phyloP scores from a whole-genome alignment of 2,329 filamentous ascomycete genomes.

The Alternaria alternata region DNA sequence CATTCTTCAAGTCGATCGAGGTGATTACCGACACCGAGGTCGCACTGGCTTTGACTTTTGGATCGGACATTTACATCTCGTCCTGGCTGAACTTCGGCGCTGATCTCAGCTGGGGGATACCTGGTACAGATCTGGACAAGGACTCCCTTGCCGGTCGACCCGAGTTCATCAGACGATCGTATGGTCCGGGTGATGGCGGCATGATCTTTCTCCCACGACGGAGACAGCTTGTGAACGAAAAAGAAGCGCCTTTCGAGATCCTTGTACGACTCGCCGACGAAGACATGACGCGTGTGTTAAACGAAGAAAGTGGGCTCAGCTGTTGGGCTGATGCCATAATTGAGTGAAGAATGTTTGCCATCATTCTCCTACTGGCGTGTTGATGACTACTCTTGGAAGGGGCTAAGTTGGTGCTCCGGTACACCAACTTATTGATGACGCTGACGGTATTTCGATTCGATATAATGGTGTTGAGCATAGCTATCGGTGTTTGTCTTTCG shows the following conservation, averaged over 20 bases:
- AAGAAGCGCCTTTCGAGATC: conserved; percentile 47
- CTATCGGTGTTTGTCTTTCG: conserved; percentile 26
- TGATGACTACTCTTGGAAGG: conserved; percentile 11
- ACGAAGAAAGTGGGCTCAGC: conserved; percentile 39
- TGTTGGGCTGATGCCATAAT: conserved; percentile 42
- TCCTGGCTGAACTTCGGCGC: conserved; percentile 48
- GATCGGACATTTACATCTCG: conserved; percentile 47
- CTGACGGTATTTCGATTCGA: conserved; percentile 11
- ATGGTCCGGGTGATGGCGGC: conserved; percentile 42
- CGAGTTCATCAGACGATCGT: conserved; percentile 45
- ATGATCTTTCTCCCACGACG: conserved; percentile 48
- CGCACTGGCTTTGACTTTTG: conserved; percentile 39
- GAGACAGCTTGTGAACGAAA: conserved; percentile 28
- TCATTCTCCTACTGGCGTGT: conserved; percentile 8
- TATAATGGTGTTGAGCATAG: conserved; percentile 24
- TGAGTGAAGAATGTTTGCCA: conserved; percentile 13
- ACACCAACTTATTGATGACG: conserved; percentile 23
- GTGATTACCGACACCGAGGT: conserved; percentile 43
- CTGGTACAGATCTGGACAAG: conserved; percentile 38
- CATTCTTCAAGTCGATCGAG: conserved; percentile 41
- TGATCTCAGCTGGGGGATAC: conserved; percentile 45
- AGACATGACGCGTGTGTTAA: conserved; percentile 43
- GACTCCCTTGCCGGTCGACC: conserved; percentile 38
- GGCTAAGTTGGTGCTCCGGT: conserved; percentile 22
- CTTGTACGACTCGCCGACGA: conserved; percentile 44